phyloP scores from a whole-genome alignment of 805 yeast species.

The Ogataea pilisensis region DNA sequence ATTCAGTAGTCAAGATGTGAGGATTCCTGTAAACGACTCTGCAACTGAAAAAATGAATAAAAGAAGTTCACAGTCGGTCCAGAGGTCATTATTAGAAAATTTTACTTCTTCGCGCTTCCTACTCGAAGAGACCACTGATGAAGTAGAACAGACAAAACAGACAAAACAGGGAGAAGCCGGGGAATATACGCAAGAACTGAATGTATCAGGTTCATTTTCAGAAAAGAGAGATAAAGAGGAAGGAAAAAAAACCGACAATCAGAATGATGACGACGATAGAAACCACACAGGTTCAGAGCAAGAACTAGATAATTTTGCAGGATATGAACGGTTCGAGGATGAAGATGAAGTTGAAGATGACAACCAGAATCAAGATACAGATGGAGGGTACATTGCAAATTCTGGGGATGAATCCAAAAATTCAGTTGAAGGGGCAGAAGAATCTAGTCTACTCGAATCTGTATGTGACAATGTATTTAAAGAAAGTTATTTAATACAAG shows the following conservation, averaged over 20 bases:
- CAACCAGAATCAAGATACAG: too few species aligned
- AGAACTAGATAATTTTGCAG: background rate
- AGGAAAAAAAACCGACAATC: slow-evolving; percentile 7
- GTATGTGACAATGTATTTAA: too few species aligned
- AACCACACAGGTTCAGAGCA: too few species aligned
- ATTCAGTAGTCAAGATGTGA: slow-evolving; percentile 36
- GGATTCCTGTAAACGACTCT: slow-evolving; percentile 21
- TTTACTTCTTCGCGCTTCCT: slow-evolving; percentile 3
- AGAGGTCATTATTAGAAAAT: slow-evolving; percentile 3
- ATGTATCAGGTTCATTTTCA: background rate
- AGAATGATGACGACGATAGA: background rate
- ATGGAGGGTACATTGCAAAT: too few species aligned
- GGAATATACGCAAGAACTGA: too few species aligned
- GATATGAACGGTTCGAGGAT: background rate
- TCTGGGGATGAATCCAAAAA: too few species aligned
- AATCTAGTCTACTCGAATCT: too few species aligned
- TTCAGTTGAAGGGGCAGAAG: too few species aligned
- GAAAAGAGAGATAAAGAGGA: slow-evolving; percentile 2
- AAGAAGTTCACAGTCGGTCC: background rate
- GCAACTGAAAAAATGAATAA: background rate
- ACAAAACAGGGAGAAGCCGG: too few species aligned
- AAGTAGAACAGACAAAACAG: too few species aligned
- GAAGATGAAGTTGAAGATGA: too few species aligned
- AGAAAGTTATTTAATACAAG: background rate
- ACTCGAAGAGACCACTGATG: too few species aligned